Base-by-base conservation (phyloP, 1,284 basidiomycete genomes). In the Pseudozyma pruni region DNA sequence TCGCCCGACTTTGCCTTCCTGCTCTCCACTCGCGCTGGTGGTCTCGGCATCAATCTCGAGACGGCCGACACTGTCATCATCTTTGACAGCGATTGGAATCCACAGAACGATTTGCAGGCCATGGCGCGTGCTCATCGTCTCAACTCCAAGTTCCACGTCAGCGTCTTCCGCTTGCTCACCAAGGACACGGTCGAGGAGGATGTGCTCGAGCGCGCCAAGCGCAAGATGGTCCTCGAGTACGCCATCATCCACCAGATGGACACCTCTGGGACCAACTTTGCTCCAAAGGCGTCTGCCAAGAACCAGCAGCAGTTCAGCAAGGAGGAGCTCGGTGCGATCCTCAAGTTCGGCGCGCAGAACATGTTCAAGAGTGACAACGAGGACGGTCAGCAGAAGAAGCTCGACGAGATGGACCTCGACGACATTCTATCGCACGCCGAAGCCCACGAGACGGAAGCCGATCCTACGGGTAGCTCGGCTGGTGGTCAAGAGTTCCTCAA, bases 201-300 rank as follows among this genome's bases (percentile, higher is more conserved):
- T 79, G 92, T 98, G 22, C 87, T 99, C 37, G 95, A 99, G 85
- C 88, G 94, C 39, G 96, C 96, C 17, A 95, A 96, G 87, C 91
- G 94, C 85, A 98, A 98, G 86, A 98, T 98, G 95, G 93, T 98
- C 53, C 86, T 99, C 73, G 96, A 99, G 84, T 98, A 98, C 86
- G 96, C 95, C 48, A 98, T 99, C 85, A 98, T 99, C 86, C 95
- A 97, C 84, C 95, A 98, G 85, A 97, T 98, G 90, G 96, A 99
- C 85, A 99, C 96, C 27, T 94, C 94, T 33, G 96, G 97, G 72
- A 92, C 92, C 43, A 93, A 98, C 84, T 89, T 98, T 71, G 91
- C 76, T 40, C 89, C 90, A 49, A 92, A 93, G 41, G 63, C 69
- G 8, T 49, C 63, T n/a, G 47, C 62, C 46, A 79, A 79, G 64